A percentile compares a stretch with the other conserved stretches of the same genome.
These are phyloP conservation scores for Dianthus caryophyllus DNA, from an alignment of 148 eudicot species.

Conservation along the genomic window DNA sequence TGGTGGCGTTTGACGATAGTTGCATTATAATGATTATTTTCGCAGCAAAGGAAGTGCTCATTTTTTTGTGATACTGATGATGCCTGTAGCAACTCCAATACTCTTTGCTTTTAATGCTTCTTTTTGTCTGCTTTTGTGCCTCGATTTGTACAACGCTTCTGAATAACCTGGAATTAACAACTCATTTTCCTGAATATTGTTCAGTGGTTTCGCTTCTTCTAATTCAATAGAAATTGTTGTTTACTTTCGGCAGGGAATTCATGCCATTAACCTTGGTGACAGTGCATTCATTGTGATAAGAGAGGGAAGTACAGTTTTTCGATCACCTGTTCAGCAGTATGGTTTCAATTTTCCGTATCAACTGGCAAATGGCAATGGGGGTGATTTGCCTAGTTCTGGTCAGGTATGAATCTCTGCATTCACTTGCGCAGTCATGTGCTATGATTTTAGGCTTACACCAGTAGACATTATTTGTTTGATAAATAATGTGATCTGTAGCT, in stretches of 20 bases:
- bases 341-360: conserved; percentile 90
- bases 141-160: background rate
- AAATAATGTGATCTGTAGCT: background rate
- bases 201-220: conserved; percentile 7
- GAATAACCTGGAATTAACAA: background rate
- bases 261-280: conserved; percentile 93
- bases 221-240: background rate
- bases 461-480: background rate
- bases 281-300: conserved; percentile 82
- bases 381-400: conserved; percentile 84
- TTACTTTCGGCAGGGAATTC: conserved; percentile 49
- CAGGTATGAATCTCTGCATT: conserved; percentile 41
- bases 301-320: conserved; percentile 66
- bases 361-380: conserved; percentile 44
- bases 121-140: background rate
- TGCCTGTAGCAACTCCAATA: background rate
- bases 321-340: conserved; percentile 80
- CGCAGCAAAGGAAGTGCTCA: too few species aligned
- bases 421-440: background rate
- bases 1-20: background rate
- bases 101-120: background rate
- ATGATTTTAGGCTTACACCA: background rate
- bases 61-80: background rate
- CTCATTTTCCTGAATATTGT: background rate
- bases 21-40: background rate